A percentile compares a stretch with the other conserved stretches of the same genome.
These are phyloP conservation scores for Mycena pura DNA, from an alignment of 768 basidiomycete species.

Conservation along the genomic window DNA sequence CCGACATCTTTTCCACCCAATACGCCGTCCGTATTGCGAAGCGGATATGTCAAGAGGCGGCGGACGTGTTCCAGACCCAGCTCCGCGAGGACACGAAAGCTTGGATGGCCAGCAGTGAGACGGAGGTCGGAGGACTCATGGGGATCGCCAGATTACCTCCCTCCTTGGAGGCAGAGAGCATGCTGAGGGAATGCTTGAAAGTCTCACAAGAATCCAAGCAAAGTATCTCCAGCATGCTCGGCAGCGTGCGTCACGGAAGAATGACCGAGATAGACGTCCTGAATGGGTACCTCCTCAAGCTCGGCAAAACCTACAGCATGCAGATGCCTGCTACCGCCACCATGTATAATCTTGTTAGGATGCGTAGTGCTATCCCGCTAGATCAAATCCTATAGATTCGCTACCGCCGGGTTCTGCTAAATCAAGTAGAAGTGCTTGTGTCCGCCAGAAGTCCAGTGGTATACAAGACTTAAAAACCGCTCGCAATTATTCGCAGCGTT, in stretches of 20 bases:
- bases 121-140: conserved; percentile 33
- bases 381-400: conserved; percentile 51
- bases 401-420: no score
- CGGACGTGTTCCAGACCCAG: conserved; percentile 62
- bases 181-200: conserved; percentile 62
- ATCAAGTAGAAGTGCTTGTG: no score
- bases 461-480: no score
- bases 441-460: no score
- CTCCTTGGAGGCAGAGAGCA: conserved; percentile 48
- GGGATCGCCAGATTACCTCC: conserved; percentile 50
- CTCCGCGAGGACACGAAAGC: conserved; percentile 48
- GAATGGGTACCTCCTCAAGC: conserved; percentile 77
- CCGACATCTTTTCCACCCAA: conserved; percentile 62
- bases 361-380: conserved; percentile 62
- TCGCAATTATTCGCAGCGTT: no score
- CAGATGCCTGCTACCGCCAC: conserved; percentile 61
- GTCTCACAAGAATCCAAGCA: conserved; percentile 54
- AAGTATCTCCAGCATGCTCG: conserved; percentile 85
- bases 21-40: conserved; percentile 53
- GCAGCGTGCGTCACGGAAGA: conserved; percentile 67
- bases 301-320: conserved; percentile 65
- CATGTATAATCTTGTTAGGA: conserved; percentile 64
- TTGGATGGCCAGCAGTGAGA: conserved; percentile 30
- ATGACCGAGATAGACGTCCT: conserved; percentile 82
- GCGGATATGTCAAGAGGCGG: conserved; percentile 76